A percentile compares a stretch with the other conserved stretches of the same genome.
phyloP scores from a whole-genome alignment of 225 moss, liverwort and hornwort genomes.

The Takakia lepidozioides region DNA sequence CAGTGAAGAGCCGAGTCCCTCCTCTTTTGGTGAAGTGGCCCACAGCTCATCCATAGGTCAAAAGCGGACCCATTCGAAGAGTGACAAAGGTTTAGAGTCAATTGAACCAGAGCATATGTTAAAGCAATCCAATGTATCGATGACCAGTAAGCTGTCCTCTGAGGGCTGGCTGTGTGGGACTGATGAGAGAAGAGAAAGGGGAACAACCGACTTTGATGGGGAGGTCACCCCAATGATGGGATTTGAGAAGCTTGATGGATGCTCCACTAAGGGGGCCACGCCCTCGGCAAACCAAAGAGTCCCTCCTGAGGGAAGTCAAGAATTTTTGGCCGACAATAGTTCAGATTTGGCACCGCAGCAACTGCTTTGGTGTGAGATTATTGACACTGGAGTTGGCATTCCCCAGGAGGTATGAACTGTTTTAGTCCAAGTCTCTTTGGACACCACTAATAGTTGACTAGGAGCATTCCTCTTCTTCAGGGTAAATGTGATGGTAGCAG shows the following conservation, averaged over 20 bases:
- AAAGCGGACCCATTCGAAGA: constrained; percentile 2
- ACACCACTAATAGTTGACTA: too few relatives aligned
- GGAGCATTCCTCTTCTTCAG: too few relatives aligned
- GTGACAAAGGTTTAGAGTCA: neutral
- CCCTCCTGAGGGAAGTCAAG: too few relatives aligned
- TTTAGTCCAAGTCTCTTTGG: too few relatives aligned
- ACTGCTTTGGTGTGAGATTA: constrained; percentile 15
- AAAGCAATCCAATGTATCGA: neutral
- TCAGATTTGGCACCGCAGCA: neutral
- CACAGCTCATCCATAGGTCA: too few relatives aligned
- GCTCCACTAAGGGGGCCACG: neutral
- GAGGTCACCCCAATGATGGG: neutral
- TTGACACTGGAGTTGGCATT: constrained; percentile 18
- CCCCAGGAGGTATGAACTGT: constrained; percentile 15
- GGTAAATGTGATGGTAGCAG: neutral
- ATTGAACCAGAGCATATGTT: neutral
- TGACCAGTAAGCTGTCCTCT: neutral
- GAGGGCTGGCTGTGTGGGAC: constrained; percentile 1
- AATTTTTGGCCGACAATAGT: neutral
- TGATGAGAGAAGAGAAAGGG: neutral
- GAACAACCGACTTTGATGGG: neutral
- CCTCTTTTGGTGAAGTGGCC: neutral
- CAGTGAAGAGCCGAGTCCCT: neutral
- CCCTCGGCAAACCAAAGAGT: too few relatives aligned
- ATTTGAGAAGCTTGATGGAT: neutral